Base-by-base conservation (phyloP, 2,329 filamentous ascomycete genomes). In the Alternaria solani region DNA sequence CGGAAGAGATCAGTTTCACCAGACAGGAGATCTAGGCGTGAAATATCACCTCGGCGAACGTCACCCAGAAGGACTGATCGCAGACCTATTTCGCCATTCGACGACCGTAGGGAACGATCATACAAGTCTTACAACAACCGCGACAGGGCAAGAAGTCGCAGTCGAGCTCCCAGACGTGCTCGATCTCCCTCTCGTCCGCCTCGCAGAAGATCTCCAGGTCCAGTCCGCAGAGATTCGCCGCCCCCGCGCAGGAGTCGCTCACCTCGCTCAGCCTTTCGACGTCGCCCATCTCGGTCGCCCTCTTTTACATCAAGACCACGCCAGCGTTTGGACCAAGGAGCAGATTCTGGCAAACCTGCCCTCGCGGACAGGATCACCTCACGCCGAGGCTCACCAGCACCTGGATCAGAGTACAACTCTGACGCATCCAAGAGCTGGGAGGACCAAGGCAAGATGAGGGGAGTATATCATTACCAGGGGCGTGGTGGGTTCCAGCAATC, bases 401-500 rank as follows among this genome's bases (percentile, higher is more conserved):
- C 72, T 43, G 68, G 62, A 48, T 72, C 74, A 44, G 74, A 66
- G 26, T 66, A 73, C 64, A 64, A 70, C 36, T 76, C 76, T 46
- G 78, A 78, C 38, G 66, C 67, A 16, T 67, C 69, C 16, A 73
- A 63, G 38, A 66, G 64, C n/a, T 66, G 65, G 20, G 68, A 74
- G 57, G 65, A 64, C 47, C 69, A 73, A 49, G 57, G 61, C 30
- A 75, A 70, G 20, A 79, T 79, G 77, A 77, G 75, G 36, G 76
- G 75, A 12, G 67, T 72, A 26, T 78, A 78, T 59, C 66, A 70
- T 23, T 68, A 75, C 26, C 76, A 76, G 52, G 74, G 75, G 30
- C 72, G 81, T 38, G 77, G 79, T 25, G 75, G 74, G 56, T 87
- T 86, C 68, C 83, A 83, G 25, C 83, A 85, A 47, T 88, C 88